These are phyloP conservation scores for Nakazawaea ernobii DNA, from an alignment of 805 yeast genomes.

Conservation along the genomic window DNA sequence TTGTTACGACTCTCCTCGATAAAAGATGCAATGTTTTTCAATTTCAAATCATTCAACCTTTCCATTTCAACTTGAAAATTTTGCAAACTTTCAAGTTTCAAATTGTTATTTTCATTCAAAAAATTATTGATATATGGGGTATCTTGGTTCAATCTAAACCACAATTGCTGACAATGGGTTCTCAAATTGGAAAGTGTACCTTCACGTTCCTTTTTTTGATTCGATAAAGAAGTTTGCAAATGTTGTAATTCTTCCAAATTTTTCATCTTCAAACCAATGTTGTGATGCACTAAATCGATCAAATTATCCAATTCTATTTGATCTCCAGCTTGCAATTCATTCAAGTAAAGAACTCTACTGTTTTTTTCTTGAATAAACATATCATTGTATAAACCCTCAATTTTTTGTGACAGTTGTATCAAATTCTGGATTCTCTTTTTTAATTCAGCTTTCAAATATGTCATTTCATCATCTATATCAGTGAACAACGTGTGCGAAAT, in stretches of 20 bases:
- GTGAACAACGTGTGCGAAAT: conserved; percentile 19
- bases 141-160: conserved; percentile 37
- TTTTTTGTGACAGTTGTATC: conserved; percentile 13
- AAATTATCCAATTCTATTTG: conserved; percentile 10
- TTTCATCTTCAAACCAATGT: conserved; percentile 19
- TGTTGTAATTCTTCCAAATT: conserved; percentile 14
- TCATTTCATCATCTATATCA: conserved; percentile 23
- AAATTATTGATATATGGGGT: conserved; percentile 30
- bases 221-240: conserved; percentile 17
- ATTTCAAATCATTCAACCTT: conserved; percentile 54
- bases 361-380: conserved; percentile 11
- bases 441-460: conserved; percentile 19
- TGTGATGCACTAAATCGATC: conserved; percentile 15
- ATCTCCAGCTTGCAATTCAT: conserved; percentile 7
- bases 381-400: neutral
- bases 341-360: conserved; percentile 6
- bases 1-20: conserved; percentile 55
- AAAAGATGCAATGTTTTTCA: conserved; percentile 60
- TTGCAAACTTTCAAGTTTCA: conserved; percentile 41
- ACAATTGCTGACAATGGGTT: conserved; percentile 30
- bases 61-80: conserved; percentile 51
- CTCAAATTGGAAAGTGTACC: conserved; percentile 27
- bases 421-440: conserved; percentile 17
- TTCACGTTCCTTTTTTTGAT: conserved; percentile 31
- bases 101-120: conserved; percentile 35